Evolutionary conservation across 257 asterid species (phyloP), one percentile per base, ranked within the genome.

Genomic region (Penstemon davidsonii): DNA sequence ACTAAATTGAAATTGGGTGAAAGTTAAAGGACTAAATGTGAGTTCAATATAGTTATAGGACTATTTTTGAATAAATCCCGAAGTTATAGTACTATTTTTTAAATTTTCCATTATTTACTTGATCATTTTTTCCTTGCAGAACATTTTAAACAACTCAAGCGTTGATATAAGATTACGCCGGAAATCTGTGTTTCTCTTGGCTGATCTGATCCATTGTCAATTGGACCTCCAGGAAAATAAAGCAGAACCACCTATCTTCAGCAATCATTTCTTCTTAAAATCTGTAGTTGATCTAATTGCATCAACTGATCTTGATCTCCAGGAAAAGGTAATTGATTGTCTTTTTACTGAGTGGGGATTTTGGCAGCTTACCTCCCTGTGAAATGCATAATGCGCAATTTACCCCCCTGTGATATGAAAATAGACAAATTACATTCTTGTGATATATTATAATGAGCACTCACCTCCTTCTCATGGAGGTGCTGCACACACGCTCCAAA

Each of bases 281-380:
- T 80, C 96, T 18, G 77, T 91, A 68, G 92, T 87, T 66, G 87
- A 85, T 77, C 77, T 83, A 62, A 71, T 84, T 73, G 78, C 76
- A 25, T 74, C 90, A 53, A 33, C 57, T 8, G 96, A 91, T 79
- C 82, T 89, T 61, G 98, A 91, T 87, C 94, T 91, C 67, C 91
- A 78, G 80, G 98, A 91, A 78, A 91, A 91, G 98, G 97, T 91
- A 62, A 44, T 25, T 71, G 15, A 46, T 67, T 43, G 47, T 38
- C 55, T 51, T 60, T 62, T 47, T 47, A 41, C 37, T 55, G 61
- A 43, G 46, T 42, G 1, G 7, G 42, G 2, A 0, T 25, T 25
- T 25, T 25, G 33, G 33, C 33, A 25, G 1, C 33, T 25, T 25
- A 25, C 33, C 33, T 25, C 33, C 33, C 2, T 25, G 33, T 25